These are phyloP conservation scores for Alternaria dauci DNA, from an alignment of 2,329 filamentous ascomycete genomes.

Conservation along the genomic window DNA sequence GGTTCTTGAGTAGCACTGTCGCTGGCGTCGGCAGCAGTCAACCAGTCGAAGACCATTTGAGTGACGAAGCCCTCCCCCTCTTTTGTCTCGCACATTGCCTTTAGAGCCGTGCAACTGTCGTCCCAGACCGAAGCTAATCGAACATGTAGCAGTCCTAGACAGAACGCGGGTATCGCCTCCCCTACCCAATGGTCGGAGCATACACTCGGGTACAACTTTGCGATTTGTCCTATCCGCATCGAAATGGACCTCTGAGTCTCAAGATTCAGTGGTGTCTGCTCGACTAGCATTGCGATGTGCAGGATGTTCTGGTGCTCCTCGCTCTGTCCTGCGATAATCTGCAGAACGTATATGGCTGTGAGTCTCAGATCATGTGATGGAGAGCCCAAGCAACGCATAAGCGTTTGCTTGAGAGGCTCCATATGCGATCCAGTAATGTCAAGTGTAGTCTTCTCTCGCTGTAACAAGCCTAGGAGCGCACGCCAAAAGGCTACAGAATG, in stretches of 20 bases:
- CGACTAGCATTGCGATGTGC: constrained; percentile 76
- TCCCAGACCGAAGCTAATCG: constrained; percentile 88
- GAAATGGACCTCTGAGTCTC: constrained; percentile 79
- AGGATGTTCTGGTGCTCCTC: constrained; percentile 63
- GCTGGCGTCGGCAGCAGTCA: constrained; percentile 51
- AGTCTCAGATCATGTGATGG: constrained; percentile 78
- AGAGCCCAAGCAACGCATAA: constrained; percentile 77
- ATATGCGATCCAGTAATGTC: constrained; percentile 63
- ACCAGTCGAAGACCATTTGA: constrained; percentile 79
- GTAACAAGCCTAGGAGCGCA: constrained; percentile 64
- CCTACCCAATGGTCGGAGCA: constrained; percentile 70
- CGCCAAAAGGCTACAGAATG: constrained; percentile 55
- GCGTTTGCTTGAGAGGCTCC: constrained; percentile 68
- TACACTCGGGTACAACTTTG: constrained; percentile 67
- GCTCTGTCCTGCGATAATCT: constrained; percentile 61
- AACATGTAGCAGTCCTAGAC: constrained; percentile 88
- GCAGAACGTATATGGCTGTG: constrained; percentile 75
- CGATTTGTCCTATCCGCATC: constrained; percentile 85
- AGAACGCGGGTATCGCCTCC: constrained; percentile 78
- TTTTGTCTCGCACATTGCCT: constrained; percentile 74
- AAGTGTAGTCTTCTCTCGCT: constrained; percentile 65
- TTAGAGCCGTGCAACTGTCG: constrained; percentile 77
- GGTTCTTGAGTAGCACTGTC: constrained; percentile 15
- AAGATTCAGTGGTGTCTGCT: constrained; percentile 79
- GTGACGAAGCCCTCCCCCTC: constrained; percentile 76